Percentiles rank a stretch among this genome's conserved stretches.
These are phyloP conservation scores for Tuber aestivum DNA, from an alignment of 495 filamentous ascomycete genomes.

Conservation along the genomic window DNA sequence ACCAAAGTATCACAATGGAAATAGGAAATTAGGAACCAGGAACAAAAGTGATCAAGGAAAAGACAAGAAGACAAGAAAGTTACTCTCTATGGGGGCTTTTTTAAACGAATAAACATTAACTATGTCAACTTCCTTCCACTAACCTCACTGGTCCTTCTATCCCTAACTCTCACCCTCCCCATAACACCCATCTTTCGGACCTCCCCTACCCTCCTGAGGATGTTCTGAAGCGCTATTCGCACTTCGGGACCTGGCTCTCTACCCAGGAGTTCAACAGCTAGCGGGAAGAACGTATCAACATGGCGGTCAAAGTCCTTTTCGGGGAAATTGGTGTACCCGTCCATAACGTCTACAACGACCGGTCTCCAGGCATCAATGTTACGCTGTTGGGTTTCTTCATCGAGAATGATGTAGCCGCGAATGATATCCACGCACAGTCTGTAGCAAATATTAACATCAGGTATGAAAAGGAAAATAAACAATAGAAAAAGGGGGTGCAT, in stretches of 20 bases:
- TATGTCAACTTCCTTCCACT: constrained; percentile 21
- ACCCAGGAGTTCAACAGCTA: constrained; percentile 73
- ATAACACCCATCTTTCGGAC: constrained; percentile 47
- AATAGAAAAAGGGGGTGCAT: constrained; percentile 42
- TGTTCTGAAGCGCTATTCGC: constrained; percentile 63
- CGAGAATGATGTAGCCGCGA: constrained; percentile 68
- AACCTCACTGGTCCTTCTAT: constrained; percentile 37
- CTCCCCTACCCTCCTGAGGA: constrained; percentile 77
- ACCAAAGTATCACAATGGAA: not conserved
- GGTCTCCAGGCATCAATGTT: constrained; percentile 96
- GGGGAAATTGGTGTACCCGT: constrained; percentile 85
- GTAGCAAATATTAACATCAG: constrained; percentile 10
- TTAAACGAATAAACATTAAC: constrained; percentile 1
- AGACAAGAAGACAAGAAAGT: not conserved
- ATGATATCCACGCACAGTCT: constrained; percentile 89
- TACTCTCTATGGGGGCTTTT: not conserved
- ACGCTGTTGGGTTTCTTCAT: constrained; percentile 89
- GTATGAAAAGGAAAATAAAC: not conserved
- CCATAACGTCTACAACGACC: constrained; percentile 94
- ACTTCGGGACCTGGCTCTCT: constrained; percentile 76
- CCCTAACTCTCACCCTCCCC: constrained; percentile 24
- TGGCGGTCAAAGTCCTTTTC: constrained; percentile 74
- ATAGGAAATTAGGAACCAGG: not conserved
- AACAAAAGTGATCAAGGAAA: not conserved
- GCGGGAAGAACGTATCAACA: constrained; percentile 74